phyloP scores from a whole-genome alignment of 2,329 filamentous ascomycete species.

The Monosporascus cannonballus region DNA sequence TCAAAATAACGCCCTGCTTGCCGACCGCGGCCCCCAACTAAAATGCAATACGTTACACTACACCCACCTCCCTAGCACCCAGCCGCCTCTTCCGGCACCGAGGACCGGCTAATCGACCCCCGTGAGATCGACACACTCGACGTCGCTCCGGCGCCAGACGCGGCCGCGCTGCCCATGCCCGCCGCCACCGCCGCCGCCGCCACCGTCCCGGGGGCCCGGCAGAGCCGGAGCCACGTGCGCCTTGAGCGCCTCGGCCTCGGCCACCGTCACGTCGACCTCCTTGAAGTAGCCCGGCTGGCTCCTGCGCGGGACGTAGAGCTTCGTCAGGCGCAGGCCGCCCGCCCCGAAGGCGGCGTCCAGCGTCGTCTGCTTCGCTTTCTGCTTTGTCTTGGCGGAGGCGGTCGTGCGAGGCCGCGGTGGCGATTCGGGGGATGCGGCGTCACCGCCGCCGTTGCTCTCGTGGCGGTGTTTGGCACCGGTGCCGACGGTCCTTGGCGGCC shows the following conservation, averaged over 20 bases:
- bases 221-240: slow-evolving; percentile 1
- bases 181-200: background rate
- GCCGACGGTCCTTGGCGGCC: slow-evolving; percentile 1
- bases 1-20: too few species aligned
- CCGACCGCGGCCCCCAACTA: too few species aligned
- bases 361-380: slow-evolving; percentile 9
- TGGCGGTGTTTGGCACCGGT: background rate
- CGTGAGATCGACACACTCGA: slow-evolving; percentile 25
- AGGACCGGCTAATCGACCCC: slow-evolving; percentile 14
- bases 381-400: background rate
- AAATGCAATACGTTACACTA: too few species aligned
- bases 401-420: background rate
- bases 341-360: slow-evolving; percentile 8
- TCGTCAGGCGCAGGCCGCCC: slow-evolving; percentile 25
- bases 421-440: background rate
- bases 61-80: too few species aligned
- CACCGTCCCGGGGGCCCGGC: background rate
- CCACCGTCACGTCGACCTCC: slow-evolving; percentile 25
- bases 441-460: background rate
- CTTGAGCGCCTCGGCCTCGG: slow-evolving; percentile 19
- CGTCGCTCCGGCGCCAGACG: slow-evolving; percentile 23
- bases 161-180: background rate
- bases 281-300: slow-evolving; percentile 34
- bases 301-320: slow-evolving; percentile 31
- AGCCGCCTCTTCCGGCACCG: background rate